Evolutionary conservation across 1,284 basidiomycete genomes (phyloP), one percentile per base, ranked within the genome.

Genomic region (Takashimella koratensis): DNA sequence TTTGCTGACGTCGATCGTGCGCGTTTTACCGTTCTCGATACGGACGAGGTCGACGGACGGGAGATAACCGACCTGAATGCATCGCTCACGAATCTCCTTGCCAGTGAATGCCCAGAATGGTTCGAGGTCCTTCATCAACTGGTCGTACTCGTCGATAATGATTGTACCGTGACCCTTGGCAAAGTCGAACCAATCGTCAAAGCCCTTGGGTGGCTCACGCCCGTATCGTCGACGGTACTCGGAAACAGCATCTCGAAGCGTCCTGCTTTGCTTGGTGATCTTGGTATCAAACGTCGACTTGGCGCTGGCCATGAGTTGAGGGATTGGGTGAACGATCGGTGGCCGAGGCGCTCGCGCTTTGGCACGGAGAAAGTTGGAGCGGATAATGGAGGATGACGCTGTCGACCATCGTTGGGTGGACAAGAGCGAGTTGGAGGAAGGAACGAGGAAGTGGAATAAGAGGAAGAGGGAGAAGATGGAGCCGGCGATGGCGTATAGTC

Each of bases 111-210:
- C 72, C 82, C 86, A 88, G 70, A 91, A 97, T 0, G 90, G 90
- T 24, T 80, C 81, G 53, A 97, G 76, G 70, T 96, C 93, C 47
- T 81, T 78, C 53, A 83, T 74, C n/a, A 96, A 79, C 25, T 84
- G 82, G 66, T 96, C 90, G 68, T 91, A 97, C 70, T 96, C 93
- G 76, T 97, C 93, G 20, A 91, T 80, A 77, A 97, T 84, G 66
- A 85, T 82, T 51, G 89, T 86, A 20, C 83, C 78, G 68, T 88
- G 81, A 47, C 84, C 78, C 70, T 81, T 78, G 20, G 87, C 88
- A 75, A 94, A 96, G 51, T 78, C 74, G 81, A 84, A 96, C 93
- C 93, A 97, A 41, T 83, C 77, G 66, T 93, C 90, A 64, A 96
- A 96, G 0, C 91, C 92, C 51, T 82, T 83, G 0, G 93, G 93